These are phyloP conservation scores for Paspalum notatum DNA, from an alignment of 176 grass and related monocot species.

Conservation along the genomic window DNA sequence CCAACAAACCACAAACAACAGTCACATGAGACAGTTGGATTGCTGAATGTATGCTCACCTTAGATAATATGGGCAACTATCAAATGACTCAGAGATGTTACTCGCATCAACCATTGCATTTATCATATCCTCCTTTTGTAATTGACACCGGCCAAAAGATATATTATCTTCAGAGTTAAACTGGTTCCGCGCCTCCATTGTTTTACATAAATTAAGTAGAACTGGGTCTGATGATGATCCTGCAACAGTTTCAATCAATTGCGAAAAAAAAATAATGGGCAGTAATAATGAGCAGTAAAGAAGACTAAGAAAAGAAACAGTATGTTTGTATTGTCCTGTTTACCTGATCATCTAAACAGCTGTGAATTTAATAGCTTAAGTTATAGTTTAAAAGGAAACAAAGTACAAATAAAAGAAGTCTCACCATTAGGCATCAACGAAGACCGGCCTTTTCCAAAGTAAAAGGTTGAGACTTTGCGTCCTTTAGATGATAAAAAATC, in stretches of 20 bases:
- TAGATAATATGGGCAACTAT: constrained; percentile 91
- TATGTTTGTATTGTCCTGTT: background rate
- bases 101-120: constrained; percentile 60
- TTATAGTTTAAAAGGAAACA: constrained; percentile 4
- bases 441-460: constrained; percentile 74
- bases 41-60: constrained; percentile 55
- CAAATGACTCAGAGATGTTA: constrained; percentile 76
- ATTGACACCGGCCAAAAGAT: constrained; percentile 42
- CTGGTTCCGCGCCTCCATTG: constrained; percentile 34
- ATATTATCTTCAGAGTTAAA: constrained; percentile 51
- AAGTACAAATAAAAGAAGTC: constrained; percentile 23
- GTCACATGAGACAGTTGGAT: background rate
- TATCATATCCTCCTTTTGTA: constrained; percentile 76
- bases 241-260: constrained; percentile 32
- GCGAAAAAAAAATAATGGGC: background rate
- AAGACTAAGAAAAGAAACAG: background rate
- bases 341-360: background rate
- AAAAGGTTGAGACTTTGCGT: constrained; percentile 66
- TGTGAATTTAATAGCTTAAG: background rate
- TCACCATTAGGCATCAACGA: constrained; percentile 71
- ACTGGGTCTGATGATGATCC: constrained; percentile 48
- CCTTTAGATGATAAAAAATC: constrained; percentile 70
- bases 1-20: constrained; percentile 2
- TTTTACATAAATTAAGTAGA: constrained; percentile 53
- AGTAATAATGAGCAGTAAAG: background rate